Evolutionary conservation across 2,329 filamentous ascomycete species (phyloP).

Genomic region (Xylaria sp.): DNA sequence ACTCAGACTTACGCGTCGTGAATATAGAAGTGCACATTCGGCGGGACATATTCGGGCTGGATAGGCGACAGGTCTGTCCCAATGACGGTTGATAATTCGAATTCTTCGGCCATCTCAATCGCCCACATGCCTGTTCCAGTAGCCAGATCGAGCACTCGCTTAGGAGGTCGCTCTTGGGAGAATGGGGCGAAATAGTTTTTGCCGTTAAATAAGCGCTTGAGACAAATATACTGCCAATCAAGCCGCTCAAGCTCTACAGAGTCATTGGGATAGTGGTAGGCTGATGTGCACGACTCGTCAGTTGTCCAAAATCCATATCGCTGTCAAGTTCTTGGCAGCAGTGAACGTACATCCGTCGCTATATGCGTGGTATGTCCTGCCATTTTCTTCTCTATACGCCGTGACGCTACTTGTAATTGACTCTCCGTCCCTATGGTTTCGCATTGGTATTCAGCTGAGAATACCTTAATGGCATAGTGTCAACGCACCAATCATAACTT

Average conservation of each 20-base stretch:
- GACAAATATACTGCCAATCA: conserved; percentile 46
- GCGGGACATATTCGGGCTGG: conserved; percentile 68
- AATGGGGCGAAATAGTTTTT: conserved; percentile 52
- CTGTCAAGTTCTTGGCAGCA: neutral
- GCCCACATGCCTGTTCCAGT: conserved; percentile 64
- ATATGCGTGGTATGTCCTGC: conserved; percentile 55
- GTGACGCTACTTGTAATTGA: conserved; percentile 36
- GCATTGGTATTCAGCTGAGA: neutral
- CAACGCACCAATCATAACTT: conserved; percentile 19
- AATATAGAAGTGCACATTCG: conserved; percentile 76
- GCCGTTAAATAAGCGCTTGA: conserved; percentile 46
- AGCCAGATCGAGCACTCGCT: conserved; percentile 48
- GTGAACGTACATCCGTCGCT: conserved; percentile 51
- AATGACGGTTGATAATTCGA: conserved; percentile 62
- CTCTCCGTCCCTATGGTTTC: conserved; percentile 30
- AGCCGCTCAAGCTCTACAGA: conserved; percentile 49
- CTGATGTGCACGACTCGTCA: conserved; percentile 36
- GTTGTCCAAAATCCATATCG: neutral
- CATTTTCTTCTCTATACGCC: conserved; percentile 39
- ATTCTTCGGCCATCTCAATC: conserved; percentile 69
- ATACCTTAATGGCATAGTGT: neutral
- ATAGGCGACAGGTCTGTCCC: conserved; percentile 73
- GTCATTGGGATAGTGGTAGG: conserved; percentile 56
- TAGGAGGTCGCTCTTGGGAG: conserved; percentile 44
- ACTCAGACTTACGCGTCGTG: conserved; percentile 61